Evolutionary conservation across 768 basidiomycete genomes (phyloP).

Genomic region (Jaapia argillacea): DNA sequence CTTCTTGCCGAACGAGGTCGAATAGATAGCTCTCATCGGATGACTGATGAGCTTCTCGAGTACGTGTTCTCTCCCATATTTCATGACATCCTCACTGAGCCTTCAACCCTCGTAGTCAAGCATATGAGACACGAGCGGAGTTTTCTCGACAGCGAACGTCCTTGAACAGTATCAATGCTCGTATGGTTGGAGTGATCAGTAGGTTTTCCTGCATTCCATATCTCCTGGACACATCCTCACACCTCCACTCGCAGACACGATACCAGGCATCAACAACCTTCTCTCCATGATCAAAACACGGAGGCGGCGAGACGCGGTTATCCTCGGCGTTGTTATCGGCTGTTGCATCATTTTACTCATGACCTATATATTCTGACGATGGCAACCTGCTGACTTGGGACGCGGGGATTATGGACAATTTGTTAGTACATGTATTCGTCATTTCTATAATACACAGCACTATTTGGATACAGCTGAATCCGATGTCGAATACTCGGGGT

Average conservation of each 20-base stretch:
- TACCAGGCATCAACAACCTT: conserved; percentile 92
- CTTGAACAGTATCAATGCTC: conserved; percentile 68
- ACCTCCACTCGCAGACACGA: conserved; percentile 42
- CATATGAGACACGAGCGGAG: conserved; percentile 92
- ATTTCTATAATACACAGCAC: conserved; percentile 6
- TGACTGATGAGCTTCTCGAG: conserved; percentile 91
- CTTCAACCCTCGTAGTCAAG: conserved; percentile 61
- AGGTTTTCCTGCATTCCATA: conserved; percentile 16
- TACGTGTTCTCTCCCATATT: conserved; percentile 32
- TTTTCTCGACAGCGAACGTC: conserved; percentile 75
- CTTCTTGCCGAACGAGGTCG: conserved; percentile 79
- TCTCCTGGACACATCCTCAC: background rate
- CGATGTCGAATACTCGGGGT: no score
- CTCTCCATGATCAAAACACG: conserved; percentile 89
- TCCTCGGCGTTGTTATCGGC: conserved; percentile 85
- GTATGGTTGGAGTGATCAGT: conserved; percentile 83
- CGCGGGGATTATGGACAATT: background rate
- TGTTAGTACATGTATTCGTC: conserved; percentile 4
- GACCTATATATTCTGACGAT: conserved; percentile 30
- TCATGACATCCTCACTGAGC: conserved; percentile 1
- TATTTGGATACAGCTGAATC: no score
- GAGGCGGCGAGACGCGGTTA: conserved; percentile 80
- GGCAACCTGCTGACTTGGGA: no score
- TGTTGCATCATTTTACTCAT: conserved; percentile 59
- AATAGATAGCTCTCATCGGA: conserved; percentile 88